Evolutionary conservation across 2,329 filamentous ascomycete genomes (phyloP).

Genomic region (Zymoseptoria ardabiliae): DNA sequence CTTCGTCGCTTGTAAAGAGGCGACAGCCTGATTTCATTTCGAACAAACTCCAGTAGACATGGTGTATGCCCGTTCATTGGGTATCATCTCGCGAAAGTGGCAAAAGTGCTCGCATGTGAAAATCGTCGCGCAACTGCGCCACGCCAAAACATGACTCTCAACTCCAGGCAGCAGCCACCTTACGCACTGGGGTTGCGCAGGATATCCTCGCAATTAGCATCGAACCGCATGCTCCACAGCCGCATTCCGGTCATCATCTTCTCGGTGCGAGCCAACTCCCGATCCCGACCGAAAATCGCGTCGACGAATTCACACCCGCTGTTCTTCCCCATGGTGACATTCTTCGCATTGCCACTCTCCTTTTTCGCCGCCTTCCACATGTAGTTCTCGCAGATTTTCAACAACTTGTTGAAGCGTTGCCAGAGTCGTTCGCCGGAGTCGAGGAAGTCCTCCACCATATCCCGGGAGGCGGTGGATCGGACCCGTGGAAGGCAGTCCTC

Average conservation of each 20-base stretch:
- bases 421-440: slow-evolving; percentile 80
- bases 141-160: not conserved
- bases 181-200: slow-evolving; percentile 49
- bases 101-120: not conserved
- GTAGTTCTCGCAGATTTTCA: slow-evolving; percentile 86
- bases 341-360: slow-evolving; percentile 54
- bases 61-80: not conserved
- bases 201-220: slow-evolving; percentile 91
- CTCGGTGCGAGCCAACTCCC: slow-evolving; percentile 83
- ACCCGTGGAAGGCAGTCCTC: slow-evolving; percentile 71
- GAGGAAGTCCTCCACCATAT: slow-evolving; percentile 85
- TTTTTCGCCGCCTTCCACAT: slow-evolving; percentile 87
- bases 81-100: not conserved
- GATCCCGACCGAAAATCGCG: slow-evolving; percentile 86
- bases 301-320: slow-evolving; percentile 93
- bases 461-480: slow-evolving; percentile 62
- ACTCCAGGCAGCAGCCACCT: slow-evolving; percentile 20
- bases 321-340: slow-evolving; percentile 76
- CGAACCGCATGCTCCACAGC: slow-evolving; percentile 87
- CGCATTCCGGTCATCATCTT: slow-evolving; percentile 84
- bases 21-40: not conserved
- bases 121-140: not conserved
- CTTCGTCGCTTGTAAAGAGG: not conserved
- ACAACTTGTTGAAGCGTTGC: slow-evolving; percentile 73
- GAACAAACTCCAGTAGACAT: not conserved